phyloP scores from a whole-genome alignment of 257 asterid species.

The Jacaranda copaia region DNA sequence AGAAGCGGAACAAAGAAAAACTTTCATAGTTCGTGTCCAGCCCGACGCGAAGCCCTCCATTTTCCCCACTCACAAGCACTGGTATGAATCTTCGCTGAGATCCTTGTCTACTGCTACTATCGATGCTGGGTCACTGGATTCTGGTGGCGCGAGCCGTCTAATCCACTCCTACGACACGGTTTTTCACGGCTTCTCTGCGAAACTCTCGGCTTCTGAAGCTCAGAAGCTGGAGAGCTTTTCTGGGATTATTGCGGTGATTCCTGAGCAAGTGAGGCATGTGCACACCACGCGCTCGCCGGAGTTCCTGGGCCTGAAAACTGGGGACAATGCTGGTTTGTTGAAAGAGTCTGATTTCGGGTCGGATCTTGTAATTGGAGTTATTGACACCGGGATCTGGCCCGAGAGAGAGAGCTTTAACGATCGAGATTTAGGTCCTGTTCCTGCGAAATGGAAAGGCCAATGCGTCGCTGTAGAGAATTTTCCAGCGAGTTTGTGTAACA shows the following conservation, averaged over 20 bases:
- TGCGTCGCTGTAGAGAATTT: slow-evolving; percentile 63
- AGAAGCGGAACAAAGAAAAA: slow-evolving; percentile 30
- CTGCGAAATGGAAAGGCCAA: slow-evolving; percentile 79
- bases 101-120: slow-evolving; percentile 37
- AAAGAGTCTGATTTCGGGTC: slow-evolving; percentile 89
- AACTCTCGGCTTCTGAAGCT: slow-evolving; percentile 56
- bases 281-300: slow-evolving; percentile 93
- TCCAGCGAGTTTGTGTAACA: slow-evolving; percentile 66
- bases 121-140: background rate
- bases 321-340: slow-evolving; percentile 66
- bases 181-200: slow-evolving; percentile 84
- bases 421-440: slow-evolving; percentile 65
- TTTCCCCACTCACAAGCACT: slow-evolving; percentile 65
- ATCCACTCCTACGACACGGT: slow-evolving; percentile 70
- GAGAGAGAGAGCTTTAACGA: slow-evolving; percentile 83
- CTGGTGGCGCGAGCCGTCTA: slow-evolving; percentile 28
- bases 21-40: slow-evolving; percentile 66
- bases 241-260: slow-evolving; percentile 67
- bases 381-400: slow-evolving; percentile 99
- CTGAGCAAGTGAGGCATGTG: slow-evolving; percentile 72
- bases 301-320: slow-evolving; percentile 74
- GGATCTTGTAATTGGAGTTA: slow-evolving; percentile 83
- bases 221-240: slow-evolving; percentile 40
- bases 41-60: slow-evolving; percentile 70
- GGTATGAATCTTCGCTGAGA: slow-evolving; percentile 69